These are phyloP conservation scores for Rhodotorula sphaerocarpa DNA, from an alignment of 768 basidiomycete species.

Conservation along the genomic window DNA sequence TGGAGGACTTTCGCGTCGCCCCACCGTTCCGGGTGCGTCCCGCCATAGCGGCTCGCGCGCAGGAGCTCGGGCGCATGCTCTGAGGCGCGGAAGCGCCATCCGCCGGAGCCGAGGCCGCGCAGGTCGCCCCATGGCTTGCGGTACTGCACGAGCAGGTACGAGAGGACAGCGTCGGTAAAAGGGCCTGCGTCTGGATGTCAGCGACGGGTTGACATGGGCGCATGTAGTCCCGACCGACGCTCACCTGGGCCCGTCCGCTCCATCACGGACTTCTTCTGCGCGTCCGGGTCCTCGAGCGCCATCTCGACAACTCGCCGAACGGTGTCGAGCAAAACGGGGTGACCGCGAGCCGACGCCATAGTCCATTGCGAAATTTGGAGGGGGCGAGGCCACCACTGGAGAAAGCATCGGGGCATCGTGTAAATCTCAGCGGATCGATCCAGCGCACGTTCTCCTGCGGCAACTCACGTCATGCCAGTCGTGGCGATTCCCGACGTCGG, in stretches of 20 bases:
- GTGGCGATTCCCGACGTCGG: slow-evolving; percentile 47
- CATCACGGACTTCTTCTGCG: slow-evolving; percentile 44
- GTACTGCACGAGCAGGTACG: slow-evolving; percentile 43
- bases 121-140: slow-evolving; percentile 45
- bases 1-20: slow-evolving; percentile 46
- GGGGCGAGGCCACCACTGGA: slow-evolving; percentile 43
- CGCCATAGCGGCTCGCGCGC: neutral
- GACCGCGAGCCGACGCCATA: slow-evolving; percentile 44
- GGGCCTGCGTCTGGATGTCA: neutral
- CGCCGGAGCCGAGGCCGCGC: slow-evolving; percentile 35
- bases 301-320: slow-evolving; percentile 43
- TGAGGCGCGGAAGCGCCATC: slow-evolving; percentile 14
- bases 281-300: slow-evolving; percentile 31
- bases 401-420: neutral
- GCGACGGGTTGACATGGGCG: neutral
- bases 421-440: neutral
- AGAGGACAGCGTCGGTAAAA: slow-evolving; percentile 44
- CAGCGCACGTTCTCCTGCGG: neutral
- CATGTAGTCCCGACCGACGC: neutral
- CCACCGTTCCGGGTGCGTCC: slow-evolving; percentile 38
- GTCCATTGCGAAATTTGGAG: slow-evolving; percentile 50
- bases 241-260: slow-evolving; percentile 46
- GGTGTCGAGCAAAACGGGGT: slow-evolving; percentile 47
- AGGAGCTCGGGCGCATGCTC: neutral
- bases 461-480: slow-evolving; percentile 45